A percentile compares a stretch with the other conserved stretches of the same genome.
These are phyloP conservation scores for Candida chilensis DNA, from an alignment of 805 yeast species.

Conservation along the genomic window DNA sequence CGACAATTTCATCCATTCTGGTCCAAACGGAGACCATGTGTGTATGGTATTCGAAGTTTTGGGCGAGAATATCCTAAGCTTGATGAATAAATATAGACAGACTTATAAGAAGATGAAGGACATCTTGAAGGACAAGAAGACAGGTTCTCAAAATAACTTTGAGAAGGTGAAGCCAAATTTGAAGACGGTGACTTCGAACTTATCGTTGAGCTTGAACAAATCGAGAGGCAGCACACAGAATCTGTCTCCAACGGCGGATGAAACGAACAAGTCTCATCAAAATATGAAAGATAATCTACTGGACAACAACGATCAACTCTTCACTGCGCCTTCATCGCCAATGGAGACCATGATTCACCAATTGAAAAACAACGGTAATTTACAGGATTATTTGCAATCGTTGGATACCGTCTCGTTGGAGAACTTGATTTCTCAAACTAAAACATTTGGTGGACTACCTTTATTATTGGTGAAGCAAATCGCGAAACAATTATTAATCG, in stretches of 20 bases:
- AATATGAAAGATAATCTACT: conserved; percentile 11
- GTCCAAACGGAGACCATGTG: conserved; percentile 57
- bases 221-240: background rate
- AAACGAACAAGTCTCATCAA: background rate
- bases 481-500: conserved; percentile 43
- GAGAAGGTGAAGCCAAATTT: background rate
- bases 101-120: conserved; percentile 17
- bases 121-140: background rate
- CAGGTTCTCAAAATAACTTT: background rate
- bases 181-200: background rate
- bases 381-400: no score
- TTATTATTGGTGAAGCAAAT: conserved; percentile 44
- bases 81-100: conserved; percentile 37
- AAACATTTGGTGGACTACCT: conserved; percentile 45
- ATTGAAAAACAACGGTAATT: conserved; percentile 37
- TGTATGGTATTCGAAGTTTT: conserved; percentile 61
- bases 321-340: conserved; percentile 8
- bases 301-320: background rate
- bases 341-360: conserved; percentile 20
- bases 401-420: conserved; percentile 13
- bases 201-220: background rate
- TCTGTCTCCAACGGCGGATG: background rate
- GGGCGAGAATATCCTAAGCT: conserved; percentile 49
- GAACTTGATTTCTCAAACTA: conserved; percentile 22
- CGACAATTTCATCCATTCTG: conserved; percentile 46